phyloP scores from a whole-genome alignment of 2,329 filamentous ascomycete species.

The Fusarium euwallaceae region DNA sequence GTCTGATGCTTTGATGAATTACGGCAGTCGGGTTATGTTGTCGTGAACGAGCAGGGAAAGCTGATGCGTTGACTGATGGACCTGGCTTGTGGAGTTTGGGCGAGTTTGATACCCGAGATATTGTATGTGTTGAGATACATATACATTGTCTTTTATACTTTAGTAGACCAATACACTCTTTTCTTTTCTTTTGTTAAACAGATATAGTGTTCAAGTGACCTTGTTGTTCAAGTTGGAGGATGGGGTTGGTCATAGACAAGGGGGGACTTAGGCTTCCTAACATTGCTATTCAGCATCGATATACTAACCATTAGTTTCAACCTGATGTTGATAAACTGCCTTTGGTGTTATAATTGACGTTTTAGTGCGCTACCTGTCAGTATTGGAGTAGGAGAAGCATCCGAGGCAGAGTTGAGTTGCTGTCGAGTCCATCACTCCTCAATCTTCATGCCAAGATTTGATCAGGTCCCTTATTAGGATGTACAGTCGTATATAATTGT shows the following conservation, averaged over 20 bases:
- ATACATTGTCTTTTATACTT: neutral
- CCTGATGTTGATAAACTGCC: too few relatives aligned
- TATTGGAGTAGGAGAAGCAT: neutral
- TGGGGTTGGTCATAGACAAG: neutral
- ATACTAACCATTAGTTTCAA: too few relatives aligned
- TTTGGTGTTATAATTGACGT: too few relatives aligned
- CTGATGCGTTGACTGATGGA: neutral
- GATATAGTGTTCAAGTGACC: neutral
- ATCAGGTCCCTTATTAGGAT: too few relatives aligned
- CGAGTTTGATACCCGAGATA: too few relatives aligned
- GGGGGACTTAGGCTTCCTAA: neutral
- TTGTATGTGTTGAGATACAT: neutral
- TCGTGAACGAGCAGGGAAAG: neutral
- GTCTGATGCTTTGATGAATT: neutral
- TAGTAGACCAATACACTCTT: neutral
- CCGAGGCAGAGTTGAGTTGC: too few relatives aligned
- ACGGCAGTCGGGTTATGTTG: too few relatives aligned
- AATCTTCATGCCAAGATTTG: too few relatives aligned
- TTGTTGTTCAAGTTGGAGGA: neutral
- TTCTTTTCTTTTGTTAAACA: neutral
- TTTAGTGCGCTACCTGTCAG: too few relatives aligned
- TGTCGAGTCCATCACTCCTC: too few relatives aligned
- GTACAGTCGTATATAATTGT: too few relatives aligned
- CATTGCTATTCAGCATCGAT: neutral
- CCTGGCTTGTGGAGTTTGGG: neutral